phyloP scores from a whole-genome alignment of 129 eudicot genomes.

The Gnaphalium uliginosum region DNA sequence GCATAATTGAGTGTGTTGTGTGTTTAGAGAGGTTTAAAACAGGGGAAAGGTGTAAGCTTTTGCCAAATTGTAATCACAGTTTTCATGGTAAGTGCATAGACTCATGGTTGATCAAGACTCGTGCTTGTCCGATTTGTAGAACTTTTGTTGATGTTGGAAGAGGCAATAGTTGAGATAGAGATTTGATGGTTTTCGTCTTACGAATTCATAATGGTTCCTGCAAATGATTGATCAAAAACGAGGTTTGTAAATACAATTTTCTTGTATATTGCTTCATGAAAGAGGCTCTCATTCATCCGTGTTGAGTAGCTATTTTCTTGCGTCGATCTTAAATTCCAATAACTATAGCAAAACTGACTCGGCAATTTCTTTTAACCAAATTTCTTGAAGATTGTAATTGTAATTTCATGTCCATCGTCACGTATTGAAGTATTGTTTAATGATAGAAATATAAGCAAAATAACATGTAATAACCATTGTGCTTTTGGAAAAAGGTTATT shows the following conservation, averaged over 20 bases:
- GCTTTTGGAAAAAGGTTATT: no score
- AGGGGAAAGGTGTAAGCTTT: conserved; percentile 53
- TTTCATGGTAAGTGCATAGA: conserved; percentile 56
- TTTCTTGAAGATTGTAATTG: no score
- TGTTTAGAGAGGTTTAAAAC: conserved; percentile 50
- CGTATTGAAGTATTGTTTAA: no score
- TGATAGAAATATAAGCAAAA: no score
- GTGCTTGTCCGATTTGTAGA: conserved; percentile 60
- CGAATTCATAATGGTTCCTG: background rate
- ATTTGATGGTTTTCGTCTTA: background rate
- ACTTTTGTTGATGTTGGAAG: conserved; percentile 33
- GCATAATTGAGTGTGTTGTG: conserved; percentile 44
- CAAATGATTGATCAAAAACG: background rate
- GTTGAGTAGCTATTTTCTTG: background rate
- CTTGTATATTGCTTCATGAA: conserved; percentile 9
- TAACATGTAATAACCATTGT: no score
- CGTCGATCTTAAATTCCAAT: background rate
- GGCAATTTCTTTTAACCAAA: no score
- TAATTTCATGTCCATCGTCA: no score
- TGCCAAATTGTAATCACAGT: conserved; percentile 53
- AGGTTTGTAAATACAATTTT: background rate
- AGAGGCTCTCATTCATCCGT: background rate
- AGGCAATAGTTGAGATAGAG: conserved; percentile 29
- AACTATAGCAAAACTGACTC: background rate
- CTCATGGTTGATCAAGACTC: conserved; percentile 47